Conservation (phyloP, 2,329 filamentous ascomycete genomes). For the Fusarium sp. region DNA sequence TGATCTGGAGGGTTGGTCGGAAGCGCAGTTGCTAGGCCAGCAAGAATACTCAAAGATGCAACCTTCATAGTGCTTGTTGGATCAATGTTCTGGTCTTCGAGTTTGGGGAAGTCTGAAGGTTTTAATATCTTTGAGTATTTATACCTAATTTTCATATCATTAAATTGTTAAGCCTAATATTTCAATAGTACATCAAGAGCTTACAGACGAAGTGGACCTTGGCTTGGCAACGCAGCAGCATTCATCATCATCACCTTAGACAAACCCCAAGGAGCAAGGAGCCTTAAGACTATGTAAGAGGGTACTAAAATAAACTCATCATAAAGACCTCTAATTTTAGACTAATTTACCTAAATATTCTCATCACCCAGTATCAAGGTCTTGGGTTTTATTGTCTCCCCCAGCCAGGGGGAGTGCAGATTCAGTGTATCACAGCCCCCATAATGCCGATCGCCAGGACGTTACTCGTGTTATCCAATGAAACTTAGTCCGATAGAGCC, state of each 20-base stretch:
- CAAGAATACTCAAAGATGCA: not conserved
- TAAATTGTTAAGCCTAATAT: not conserved
- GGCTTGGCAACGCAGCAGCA: too few relatives aligned
- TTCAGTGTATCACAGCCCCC: not conserved
- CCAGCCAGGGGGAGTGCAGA: too few relatives aligned
- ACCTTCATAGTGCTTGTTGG: not conserved
- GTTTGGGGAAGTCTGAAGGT: rapidly evolving
- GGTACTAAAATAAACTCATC: too few relatives aligned
- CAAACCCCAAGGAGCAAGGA: not conserved
- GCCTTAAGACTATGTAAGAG: rapidly evolving
- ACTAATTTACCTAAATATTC: too few relatives aligned
- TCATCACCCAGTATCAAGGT: rapidly evolving
- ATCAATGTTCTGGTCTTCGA: not conserved
- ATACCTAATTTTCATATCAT: not conserved
- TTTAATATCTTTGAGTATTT: rapidly evolving
- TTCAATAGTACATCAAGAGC: rapidly evolving
- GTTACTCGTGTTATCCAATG: not conserved
- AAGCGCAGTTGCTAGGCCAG: not conserved
- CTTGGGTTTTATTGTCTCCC: too few relatives aligned
- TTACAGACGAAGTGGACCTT: not conserved
- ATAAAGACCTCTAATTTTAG: rapidly evolving
- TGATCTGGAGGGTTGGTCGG: not conserved
- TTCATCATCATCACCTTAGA: not conserved
- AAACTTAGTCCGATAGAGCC: rapidly evolving
- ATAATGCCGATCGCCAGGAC: not conserved